Percentiles rank a stretch among this genome's conserved stretches.
These are phyloP conservation scores for Alternaria ethzedia DNA, from an alignment of 2,329 filamentous ascomycete genomes.

Conservation along the genomic window DNA sequence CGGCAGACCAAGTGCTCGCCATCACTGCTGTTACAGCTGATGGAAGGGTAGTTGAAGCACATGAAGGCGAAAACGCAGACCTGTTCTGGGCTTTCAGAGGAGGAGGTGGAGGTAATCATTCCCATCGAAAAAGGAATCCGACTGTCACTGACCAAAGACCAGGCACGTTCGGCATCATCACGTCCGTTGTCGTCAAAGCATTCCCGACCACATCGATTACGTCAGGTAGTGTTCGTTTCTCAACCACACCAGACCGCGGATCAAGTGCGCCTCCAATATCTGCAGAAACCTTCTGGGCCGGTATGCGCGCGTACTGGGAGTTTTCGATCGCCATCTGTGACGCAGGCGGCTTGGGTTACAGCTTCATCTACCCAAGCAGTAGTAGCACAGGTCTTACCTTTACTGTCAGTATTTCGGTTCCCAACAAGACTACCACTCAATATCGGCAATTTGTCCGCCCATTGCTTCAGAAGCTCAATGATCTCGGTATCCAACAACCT, in stretches of 20 bases:
- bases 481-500: conserved; percentile 23
- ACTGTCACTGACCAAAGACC: neutral
- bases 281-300: conserved; percentile 34
- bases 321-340: conserved; percentile 24
- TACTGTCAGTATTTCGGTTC: conserved; percentile 26
- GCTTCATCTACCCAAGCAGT: conserved; percentile 28
- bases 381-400: conserved; percentile 26
- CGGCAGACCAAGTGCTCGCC: conserved; percentile 35
- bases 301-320: conserved; percentile 29
- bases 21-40: conserved; percentile 35
- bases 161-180: conserved; percentile 38
- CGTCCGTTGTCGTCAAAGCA: conserved; percentile 46
- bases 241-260: conserved; percentile 18
- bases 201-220: conserved; percentile 21
- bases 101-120: conserved; percentile 33
- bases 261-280: conserved; percentile 15
- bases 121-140: neutral
- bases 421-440: conserved; percentile 16
- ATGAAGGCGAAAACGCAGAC: conserved; percentile 27
- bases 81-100: conserved; percentile 40
- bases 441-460: conserved; percentile 24
- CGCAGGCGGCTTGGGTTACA: conserved; percentile 34
- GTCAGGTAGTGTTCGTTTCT: conserved; percentile 26
- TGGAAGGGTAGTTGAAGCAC: conserved; percentile 32
- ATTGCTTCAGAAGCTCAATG: conserved; percentile 24